Conservation (phyloP, 2,329 filamentous ascomycete genomes). For the Cadophora luteo-olivacea region DNA sequence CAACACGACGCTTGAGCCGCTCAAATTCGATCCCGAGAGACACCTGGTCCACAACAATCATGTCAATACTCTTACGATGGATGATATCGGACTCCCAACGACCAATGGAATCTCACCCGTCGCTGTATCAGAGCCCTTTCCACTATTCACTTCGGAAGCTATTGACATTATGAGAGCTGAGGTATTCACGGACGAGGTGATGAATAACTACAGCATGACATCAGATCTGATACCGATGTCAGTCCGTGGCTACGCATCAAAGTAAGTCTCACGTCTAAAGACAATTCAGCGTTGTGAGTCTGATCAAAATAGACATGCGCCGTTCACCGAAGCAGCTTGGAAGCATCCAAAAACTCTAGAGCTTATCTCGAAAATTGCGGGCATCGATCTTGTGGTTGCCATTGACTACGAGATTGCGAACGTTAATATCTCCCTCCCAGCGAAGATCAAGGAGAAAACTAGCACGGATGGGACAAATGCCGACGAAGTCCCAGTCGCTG, state of each 20-base stretch:
- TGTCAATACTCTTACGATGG: constrained; percentile 1
- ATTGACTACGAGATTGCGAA: constrained; percentile 11
- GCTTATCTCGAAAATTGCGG: not conserved
- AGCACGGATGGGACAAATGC: not conserved
- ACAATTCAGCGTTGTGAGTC: not conserved
- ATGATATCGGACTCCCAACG: not conserved
- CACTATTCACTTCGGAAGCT: constrained; percentile 4
- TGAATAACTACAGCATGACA: not conserved
- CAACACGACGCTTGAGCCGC: not conserved
- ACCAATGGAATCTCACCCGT: not conserved
- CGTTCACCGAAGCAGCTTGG: constrained; percentile 9
- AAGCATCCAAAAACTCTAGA: constrained; percentile 11
- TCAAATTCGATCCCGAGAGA: not conserved
- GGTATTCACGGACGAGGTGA: constrained; percentile 10
- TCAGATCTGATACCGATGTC: not conserved
- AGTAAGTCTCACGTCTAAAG: not conserved
- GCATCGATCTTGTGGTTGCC: constrained; percentile 7
- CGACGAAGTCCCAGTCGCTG: not conserved
- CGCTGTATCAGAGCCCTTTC: constrained; percentile 1
- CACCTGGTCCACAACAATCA: not conserved
- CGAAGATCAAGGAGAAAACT: not conserved
- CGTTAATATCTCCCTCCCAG: not conserved
- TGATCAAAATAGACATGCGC: not conserved
- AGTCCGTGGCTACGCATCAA: not conserved
- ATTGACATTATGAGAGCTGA: constrained; percentile 11